Evolutionary conservation across 495 filamentous ascomycete species (phyloP).

Genomic region (Parachaetomium inaequale): DNA sequence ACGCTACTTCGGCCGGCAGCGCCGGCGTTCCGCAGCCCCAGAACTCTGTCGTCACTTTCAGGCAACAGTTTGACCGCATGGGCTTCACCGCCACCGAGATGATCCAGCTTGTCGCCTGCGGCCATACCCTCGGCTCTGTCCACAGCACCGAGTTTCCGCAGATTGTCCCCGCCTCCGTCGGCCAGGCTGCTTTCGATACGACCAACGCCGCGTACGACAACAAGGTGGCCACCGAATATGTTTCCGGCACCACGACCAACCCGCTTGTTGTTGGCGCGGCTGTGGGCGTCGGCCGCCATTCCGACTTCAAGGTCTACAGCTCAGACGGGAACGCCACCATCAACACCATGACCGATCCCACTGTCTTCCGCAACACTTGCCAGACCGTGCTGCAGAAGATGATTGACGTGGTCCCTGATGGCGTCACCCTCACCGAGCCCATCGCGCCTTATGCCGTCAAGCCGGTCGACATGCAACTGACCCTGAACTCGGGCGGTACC

Average conservation of each 20-base stretch:
- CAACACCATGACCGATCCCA: conserved; percentile 40
- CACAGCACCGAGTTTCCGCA: conserved; percentile 54
- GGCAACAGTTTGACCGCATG: conserved; percentile 54
- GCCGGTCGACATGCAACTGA: conserved; percentile 50
- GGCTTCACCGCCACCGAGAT: conserved; percentile 55
- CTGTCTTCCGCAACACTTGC: conserved; percentile 47
- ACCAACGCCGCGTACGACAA: conserved; percentile 52
- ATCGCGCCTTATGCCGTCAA: conserved; percentile 59
- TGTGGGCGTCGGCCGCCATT: conserved; percentile 39
- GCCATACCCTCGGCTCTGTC: conserved; percentile 60
- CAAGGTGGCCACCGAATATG: conserved; percentile 53
- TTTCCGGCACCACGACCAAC: conserved; percentile 51
- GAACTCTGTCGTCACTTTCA: conserved; percentile 49
- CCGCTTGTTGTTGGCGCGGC: conserved; percentile 51
- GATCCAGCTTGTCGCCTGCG: conserved; percentile 60
- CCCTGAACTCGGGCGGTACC: conserved; percentile 36
- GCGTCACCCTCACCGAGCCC: conserved; percentile 48
- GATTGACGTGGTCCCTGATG: conserved; percentile 57
- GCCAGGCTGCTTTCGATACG: conserved; percentile 42
- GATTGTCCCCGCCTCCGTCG: conserved; percentile 44
- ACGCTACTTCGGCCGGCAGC: conserved; percentile 49
- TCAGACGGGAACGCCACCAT: conserved; percentile 57
- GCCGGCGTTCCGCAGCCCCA: conserved; percentile 58
- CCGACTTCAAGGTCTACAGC: conserved; percentile 56
- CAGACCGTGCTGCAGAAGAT: conserved; percentile 52